Evolutionary conservation across 2,329 filamentous ascomycete species (phyloP).

Genomic region (Fusarium sp.): DNA sequence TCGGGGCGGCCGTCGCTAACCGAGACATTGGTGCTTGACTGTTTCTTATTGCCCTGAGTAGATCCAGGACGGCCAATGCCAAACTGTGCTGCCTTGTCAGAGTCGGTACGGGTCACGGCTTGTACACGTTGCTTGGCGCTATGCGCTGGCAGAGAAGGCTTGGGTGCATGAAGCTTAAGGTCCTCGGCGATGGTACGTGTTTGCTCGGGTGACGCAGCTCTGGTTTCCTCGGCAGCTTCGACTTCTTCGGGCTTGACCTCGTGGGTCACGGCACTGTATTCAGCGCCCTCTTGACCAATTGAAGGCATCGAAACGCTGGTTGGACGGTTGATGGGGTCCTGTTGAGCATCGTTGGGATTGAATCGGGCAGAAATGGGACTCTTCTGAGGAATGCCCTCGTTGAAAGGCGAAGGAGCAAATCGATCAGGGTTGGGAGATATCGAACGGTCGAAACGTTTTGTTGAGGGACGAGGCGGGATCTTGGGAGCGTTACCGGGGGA

Average conservation of each 20-base stretch:
- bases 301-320: slow-evolving; percentile 86
- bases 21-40: slow-evolving; percentile 70
- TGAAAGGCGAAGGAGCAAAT: slow-evolving; percentile 88
- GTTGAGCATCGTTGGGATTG: slow-evolving; percentile 54
- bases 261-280: slow-evolving; percentile 77
- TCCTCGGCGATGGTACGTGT: slow-evolving; percentile 84
- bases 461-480: slow-evolving; percentile 82
- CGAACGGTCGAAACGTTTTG: slow-evolving; percentile 80
- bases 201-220: slow-evolving; percentile 71
- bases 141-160: slow-evolving; percentile 83
- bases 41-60: slow-evolving; percentile 70
- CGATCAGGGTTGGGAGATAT: slow-evolving; percentile 81
- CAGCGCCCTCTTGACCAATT: slow-evolving; percentile 88
- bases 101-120: slow-evolving; percentile 90
- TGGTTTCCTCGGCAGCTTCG: slow-evolving; percentile 58
- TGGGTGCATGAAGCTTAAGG: slow-evolving; percentile 89
- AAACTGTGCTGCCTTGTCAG: slow-evolving; percentile 85
- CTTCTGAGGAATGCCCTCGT: slow-evolving; percentile 72
- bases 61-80: slow-evolving; percentile 78
- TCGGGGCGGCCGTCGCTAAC: slow-evolving; percentile 65
- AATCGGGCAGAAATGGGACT: slow-evolving; percentile 56
- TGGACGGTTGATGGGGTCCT: slow-evolving; percentile 69
- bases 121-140: slow-evolving; percentile 88
- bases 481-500: slow-evolving; percentile 63
- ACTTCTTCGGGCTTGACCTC: slow-evolving; percentile 55